A percentile compares a stretch with the other conserved stretches of the same genome.
phyloP scores from a whole-genome alignment of 805 yeast genomes.

The Candida sonorensis region DNA sequence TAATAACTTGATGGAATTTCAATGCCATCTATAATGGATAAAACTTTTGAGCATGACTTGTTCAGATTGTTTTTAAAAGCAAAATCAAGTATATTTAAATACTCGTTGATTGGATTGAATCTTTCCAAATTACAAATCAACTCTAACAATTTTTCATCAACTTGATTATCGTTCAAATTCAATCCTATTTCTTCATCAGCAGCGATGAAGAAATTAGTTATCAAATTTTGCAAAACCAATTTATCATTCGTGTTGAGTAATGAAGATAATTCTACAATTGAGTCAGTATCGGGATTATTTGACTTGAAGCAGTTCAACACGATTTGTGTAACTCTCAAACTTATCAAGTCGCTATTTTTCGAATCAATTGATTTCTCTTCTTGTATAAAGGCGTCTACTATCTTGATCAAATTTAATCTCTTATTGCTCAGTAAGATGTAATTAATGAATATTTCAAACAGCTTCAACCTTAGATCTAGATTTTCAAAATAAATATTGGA shows the following conservation, averaged over 20 bases:
- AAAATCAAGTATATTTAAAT: slow-evolving; percentile 25
- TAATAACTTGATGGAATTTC: too few relatives aligned
- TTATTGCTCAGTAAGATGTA: slow-evolving; percentile 26
- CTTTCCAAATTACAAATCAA: slow-evolving; percentile 14
- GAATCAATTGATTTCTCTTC: slow-evolving; percentile 19
- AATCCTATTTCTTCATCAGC: slow-evolving; percentile 23
- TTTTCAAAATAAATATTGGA: slow-evolving; percentile 17
- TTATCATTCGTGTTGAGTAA: too few relatives aligned
- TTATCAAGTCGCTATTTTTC: too few relatives aligned
- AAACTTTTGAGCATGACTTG: too few relatives aligned
- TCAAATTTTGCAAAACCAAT: slow-evolving; percentile 11
- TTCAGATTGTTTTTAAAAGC: slow-evolving; percentile 25
- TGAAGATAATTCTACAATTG: slow-evolving; percentile 17
- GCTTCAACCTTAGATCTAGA: slow-evolving; percentile 18
- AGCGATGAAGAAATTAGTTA: slow-evolving; percentile 19
- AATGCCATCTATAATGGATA: too few relatives aligned
- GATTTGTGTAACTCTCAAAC: slow-evolving; percentile 22
- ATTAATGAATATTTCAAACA: slow-evolving; percentile 28
- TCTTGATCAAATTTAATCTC: slow-evolving; percentile 15
- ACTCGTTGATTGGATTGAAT: slow-evolving; percentile 20
- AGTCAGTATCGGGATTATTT: slow-evolving; percentile 23
- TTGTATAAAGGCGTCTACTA: slow-evolving; percentile 22
- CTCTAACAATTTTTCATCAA: slow-evolving; percentile 12
- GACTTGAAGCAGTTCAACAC: slow-evolving; percentile 25
- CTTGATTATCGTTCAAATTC: slow-evolving; percentile 22